Evolutionary conservation across 176 grass and related monocot genomes (phyloP), one percentile per base, ranked within the genome.

Genomic region (Oryza meyeriana): DNA sequence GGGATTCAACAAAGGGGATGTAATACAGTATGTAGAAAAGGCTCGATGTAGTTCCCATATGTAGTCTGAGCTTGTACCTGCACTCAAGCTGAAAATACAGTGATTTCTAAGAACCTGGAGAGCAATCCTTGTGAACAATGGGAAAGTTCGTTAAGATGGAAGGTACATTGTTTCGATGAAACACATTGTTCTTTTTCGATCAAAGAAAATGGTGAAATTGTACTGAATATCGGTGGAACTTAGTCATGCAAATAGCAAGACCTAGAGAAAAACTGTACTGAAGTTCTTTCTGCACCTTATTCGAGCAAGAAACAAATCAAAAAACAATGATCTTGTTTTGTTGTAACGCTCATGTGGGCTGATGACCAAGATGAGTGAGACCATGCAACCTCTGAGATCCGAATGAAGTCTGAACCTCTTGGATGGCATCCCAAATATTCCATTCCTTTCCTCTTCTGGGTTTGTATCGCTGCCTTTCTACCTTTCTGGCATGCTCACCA

Each of bases 151-250:
- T 47, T 45, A 45, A 44, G 66, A 39, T 34, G 7, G 30, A 22
- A 35, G 67, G 36, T 39, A 41, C 67, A 8, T 70, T 35, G 12
- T 70, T 64, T 70, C 41, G 36, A 70, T 41, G 1, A 70, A 8
- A 41, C 22, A 24, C 2, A 14, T 25, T 69, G 20, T 69, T 70
- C 67, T 5, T 41, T 26, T 5, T 8, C 40, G 0, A 69, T 25
- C 22, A 40, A 25, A 40, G 35, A 33, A 82, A 64, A 74, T 35
- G 40, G n/a, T 31, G 65, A 35, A 27, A 28, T 68, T 16, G 29
- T 38, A 44, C 9, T 64, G 25, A 71, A 52, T 10, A 25, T 72
- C 58, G 24, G 31, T 25, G 24, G 52, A 87, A 87, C 52, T 64
- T 79, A 25, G 18, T 68, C 40, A 20, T 50, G 12, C 17, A 34